A percentile compares a stretch with the other conserved stretches of the same genome.
Conservation (phyloP, 257 asterid genomes). For the Linaria vulgaris region DNA sequence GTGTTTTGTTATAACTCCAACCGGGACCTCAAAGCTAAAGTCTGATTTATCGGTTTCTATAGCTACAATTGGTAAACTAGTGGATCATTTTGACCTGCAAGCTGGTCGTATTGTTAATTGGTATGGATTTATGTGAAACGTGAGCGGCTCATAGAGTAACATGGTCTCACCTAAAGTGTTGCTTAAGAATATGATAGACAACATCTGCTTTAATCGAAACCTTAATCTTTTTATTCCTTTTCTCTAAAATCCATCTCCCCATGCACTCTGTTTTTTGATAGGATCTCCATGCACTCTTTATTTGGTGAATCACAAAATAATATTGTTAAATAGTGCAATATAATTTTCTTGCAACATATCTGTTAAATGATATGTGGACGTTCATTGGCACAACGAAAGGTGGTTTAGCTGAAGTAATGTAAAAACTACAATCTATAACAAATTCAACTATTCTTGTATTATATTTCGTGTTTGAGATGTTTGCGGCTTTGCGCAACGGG, state of each 20-base stretch:
- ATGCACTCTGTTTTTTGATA: not conserved
- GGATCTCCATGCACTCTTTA: not conserved
- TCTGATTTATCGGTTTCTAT: conserved; percentile 1
- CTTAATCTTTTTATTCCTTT: conserved; percentile 1
- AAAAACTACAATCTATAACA: not conserved
- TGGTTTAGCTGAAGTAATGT: not conserved
- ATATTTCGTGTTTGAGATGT: not conserved
- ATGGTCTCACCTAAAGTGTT: not conserved
- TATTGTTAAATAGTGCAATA: too few species aligned
- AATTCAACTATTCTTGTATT: not conserved
- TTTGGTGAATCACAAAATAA: too few species aligned
- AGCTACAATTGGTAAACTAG: not conserved
- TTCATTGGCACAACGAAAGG: not conserved
- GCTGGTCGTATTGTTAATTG: not conserved
- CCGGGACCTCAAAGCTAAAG: not conserved
- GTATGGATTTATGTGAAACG: not conserved
- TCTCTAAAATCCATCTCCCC: not conserved
- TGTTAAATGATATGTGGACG: not conserved
- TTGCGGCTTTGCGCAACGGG: not conserved
- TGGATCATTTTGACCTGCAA: not conserved
- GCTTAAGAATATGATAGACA: not conserved
- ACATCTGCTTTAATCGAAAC: conserved; percentile 1
- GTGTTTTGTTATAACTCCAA: not conserved
- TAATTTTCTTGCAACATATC: not conserved
- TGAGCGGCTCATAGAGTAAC: not conserved